Percentiles rank a stretch among this genome's conserved stretches.
phyloP scores from a whole-genome alignment of 1,284 basidiomycete genomes.

The Rhodotorula sp. region DNA sequence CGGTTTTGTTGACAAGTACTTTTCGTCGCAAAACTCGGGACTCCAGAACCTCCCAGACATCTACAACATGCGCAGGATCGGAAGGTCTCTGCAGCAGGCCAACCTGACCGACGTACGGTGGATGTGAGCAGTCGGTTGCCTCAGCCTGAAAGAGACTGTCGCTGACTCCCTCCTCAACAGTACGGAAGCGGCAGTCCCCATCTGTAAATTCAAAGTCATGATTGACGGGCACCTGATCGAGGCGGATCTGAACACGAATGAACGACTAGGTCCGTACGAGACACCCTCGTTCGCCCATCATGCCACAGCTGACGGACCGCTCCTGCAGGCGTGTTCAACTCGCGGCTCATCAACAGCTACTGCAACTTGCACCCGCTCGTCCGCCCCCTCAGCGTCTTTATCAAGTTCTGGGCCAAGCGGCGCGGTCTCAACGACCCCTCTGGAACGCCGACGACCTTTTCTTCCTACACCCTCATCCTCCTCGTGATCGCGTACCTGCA shows the following conservation, averaged over 20 bases:
- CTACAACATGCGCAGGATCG: slow-evolving; percentile 36
- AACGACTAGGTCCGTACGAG: slow-evolving; percentile 24
- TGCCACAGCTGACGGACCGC: background rate
- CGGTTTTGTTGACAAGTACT: slow-evolving; percentile 37
- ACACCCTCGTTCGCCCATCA: background rate
- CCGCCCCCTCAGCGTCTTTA: slow-evolving; percentile 42
- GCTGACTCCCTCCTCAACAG: background rate
- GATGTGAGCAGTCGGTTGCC: slow-evolving; percentile 21
- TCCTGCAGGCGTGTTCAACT: slow-evolving; percentile 37
- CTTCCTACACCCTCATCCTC: slow-evolving; percentile 43
- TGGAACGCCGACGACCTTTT: slow-evolving; percentile 38
- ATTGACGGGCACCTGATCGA: slow-evolving; percentile 39
- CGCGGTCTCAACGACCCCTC: slow-evolving; percentile 43
- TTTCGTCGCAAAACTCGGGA: slow-evolving; percentile 4
- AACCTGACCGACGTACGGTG: slow-evolving; percentile 22
- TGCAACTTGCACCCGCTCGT: slow-evolving; percentile 39
- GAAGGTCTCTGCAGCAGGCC: slow-evolving; percentile 13
- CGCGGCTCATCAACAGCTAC: slow-evolving; percentile 42
- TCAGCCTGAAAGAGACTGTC: background rate
- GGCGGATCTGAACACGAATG: slow-evolving; percentile 43
- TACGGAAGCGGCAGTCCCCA: slow-evolving; percentile 40
- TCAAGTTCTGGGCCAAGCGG: slow-evolving; percentile 45
- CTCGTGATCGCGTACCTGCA: slow-evolving; percentile 48
- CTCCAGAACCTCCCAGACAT: slow-evolving; percentile 27
- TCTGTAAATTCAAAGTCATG: slow-evolving; percentile 41